Evolutionary conservation across 2,329 filamentous ascomycete species (phyloP), one percentile per base, ranked within the genome.

Genomic region (Trichoderma gracile): DNA sequence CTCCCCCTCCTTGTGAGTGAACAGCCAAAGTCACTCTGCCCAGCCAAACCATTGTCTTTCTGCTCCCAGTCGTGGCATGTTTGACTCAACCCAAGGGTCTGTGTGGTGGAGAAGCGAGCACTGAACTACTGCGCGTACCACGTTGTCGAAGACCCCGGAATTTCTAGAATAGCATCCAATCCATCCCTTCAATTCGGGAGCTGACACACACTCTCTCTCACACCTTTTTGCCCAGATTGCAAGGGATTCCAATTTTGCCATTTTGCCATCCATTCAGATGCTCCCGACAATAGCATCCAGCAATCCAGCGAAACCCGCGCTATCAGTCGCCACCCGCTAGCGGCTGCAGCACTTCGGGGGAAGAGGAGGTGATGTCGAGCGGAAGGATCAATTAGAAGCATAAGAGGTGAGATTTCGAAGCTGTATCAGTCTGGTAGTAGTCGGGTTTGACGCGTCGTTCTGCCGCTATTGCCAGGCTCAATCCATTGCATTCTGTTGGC

Each of bases 111-210:
- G 60, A 54, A 38, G 33, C 33, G 30, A 30, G 30, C 30, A 9
- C 9, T 59, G 54, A 66, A 55, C 65, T 66, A 59, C 65, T 66
- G 65, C 61, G 61, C 53, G 65, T 64, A 45, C 53, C 65, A 66
- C 65, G 65, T 66, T 62, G 55, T 40, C 63, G 40, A 46, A 40
- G 47, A 15, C 59, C 42, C 49, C 61, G 60, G 50, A 17, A 47
- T 49, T 66, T 66, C 65, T 66, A 47, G 65, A 66, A 66, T 60
- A 40, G 38, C 53, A 27, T 47, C 30, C 30, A 30, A 30, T 30
- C 30, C 30, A 30, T 9, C 27, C 27, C 6, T 9, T 9, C 30
- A 9, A 9, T 50, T 66, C 54, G 60, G 60, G 64, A 66, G 60
- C 60, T 53, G 50, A 33, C 60, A 46, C 33, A 38, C 33, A 38